Conservation (phyloP, 2,329 filamentous ascomycete species). For the Aaosphaeria arxii region DNA sequence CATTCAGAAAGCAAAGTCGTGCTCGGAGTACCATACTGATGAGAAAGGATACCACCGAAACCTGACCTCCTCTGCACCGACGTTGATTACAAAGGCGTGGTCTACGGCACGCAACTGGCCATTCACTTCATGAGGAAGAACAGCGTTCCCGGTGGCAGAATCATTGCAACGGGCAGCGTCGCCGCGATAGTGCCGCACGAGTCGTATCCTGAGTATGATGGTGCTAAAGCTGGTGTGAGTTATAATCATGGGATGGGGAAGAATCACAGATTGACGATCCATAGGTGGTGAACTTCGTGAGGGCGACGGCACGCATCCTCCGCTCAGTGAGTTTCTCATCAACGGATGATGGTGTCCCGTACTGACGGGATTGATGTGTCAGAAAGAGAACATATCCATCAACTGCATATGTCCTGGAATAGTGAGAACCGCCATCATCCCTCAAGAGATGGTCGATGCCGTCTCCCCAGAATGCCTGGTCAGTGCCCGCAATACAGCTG, state of each 20-base stretch:
- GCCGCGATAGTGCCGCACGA: conserved; percentile 46
- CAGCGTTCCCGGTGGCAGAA: conserved; percentile 40
- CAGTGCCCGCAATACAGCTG: not conserved
- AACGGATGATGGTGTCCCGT: too few species aligned
- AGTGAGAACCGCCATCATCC: conserved; percentile 40
- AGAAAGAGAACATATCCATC: conserved; percentile 50
- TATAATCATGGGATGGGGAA: not conserved
- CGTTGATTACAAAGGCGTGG: conserved; percentile 51
- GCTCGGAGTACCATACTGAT: conserved; percentile 1
- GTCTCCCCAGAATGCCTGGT: conserved; percentile 17
- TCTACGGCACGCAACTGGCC: conserved; percentile 51
- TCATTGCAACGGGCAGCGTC: conserved; percentile 45
- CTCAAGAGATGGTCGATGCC: conserved; percentile 24
- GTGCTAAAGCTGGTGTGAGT: conserved; percentile 48
- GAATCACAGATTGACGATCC: not conserved
- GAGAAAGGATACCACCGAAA: conserved; percentile 40
- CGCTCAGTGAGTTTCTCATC: conserved; percentile 11
- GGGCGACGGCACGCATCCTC: conserved; percentile 18
- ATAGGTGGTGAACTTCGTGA: conserved; percentile 19
- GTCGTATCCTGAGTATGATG: conserved; percentile 49
- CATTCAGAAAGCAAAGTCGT: not conserved
- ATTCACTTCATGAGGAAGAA: conserved; percentile 56
- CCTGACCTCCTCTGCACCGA: conserved; percentile 49
- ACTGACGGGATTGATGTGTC: too few species aligned
- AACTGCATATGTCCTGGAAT: conserved; percentile 52